phyloP scores from a whole-genome alignment of 139 green algal genomes.

The Desmodesmus armatus region DNA sequence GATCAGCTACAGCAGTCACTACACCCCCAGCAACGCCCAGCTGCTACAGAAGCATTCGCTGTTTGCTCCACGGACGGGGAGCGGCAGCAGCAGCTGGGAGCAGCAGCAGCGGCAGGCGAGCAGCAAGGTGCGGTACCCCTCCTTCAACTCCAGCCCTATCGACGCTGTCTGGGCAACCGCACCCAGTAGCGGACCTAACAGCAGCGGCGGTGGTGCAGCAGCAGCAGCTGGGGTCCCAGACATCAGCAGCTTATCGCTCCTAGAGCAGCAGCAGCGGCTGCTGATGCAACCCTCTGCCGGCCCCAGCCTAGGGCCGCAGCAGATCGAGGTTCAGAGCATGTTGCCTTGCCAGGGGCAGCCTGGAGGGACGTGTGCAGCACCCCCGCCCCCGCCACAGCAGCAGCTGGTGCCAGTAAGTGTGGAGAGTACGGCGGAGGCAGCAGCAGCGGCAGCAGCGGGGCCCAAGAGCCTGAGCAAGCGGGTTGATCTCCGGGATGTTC shows the following conservation, averaged over 20 bases:
- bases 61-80: constrained; percentile 31
- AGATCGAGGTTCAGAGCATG: constrained; percentile 64
- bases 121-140: constrained; percentile 56
- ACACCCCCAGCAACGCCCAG: constrained; percentile 3
- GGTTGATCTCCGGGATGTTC: constrained; percentile 78
- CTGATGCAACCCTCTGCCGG: constrained; percentile 52
- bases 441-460: constrained; percentile 33
- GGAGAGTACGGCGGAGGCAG: background rate
- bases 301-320: constrained; percentile 75
- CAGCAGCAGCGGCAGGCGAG: background rate
- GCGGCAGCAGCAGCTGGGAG: constrained; percentile 6
- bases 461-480: constrained; percentile 56
- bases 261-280: constrained; percentile 49
- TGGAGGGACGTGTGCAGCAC: constrained; percentile 36
- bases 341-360: constrained; percentile 2
- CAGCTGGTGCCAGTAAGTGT: background rate
- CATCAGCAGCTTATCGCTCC: constrained; percentile 9
- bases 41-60: constrained; percentile 62
- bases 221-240: background rate
- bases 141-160: constrained; percentile 56
- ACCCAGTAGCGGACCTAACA: background rate
- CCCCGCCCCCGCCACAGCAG: background rate
- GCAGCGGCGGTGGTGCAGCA: constrained; percentile 1
- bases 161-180: background rate
- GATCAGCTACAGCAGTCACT: constrained; percentile 17